Evolutionary conservation across 2,329 filamentous ascomycete genomes (phyloP), one percentile per base, ranked within the genome.

Genomic region (Alternaria gansuensis): DNA sequence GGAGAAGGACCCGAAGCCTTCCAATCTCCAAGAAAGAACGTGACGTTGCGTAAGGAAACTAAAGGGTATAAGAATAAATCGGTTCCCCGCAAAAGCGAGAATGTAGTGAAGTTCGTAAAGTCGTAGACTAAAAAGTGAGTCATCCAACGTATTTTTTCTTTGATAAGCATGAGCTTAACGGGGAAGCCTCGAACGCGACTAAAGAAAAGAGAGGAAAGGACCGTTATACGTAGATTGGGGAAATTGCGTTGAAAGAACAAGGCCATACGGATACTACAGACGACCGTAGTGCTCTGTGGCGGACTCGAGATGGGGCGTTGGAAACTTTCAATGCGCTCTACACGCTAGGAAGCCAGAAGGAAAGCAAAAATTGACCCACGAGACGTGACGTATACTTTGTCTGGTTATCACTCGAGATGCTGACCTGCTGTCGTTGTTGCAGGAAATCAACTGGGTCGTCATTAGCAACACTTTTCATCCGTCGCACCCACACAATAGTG

Each of bases 371-470:
- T 14, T 77, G 71, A 8, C 77, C 77, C 7, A 80, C 75, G 43
- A 81, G 72, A 13, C 80, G 71, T n/a, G 78, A 78, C 1, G 78
- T 80, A 60, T 80, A 81, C 52, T 75, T 69, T 26, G 69, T 72
- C 59, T 80, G 76, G 56, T 78, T 78, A 34, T 73, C 69, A 28
- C 33, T 26, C 17, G 73, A 74, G 54, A 82, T 78, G 24, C 70
- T 71, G 46, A 81, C 73, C 37, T 71, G 67, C 37, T 76, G 72
- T 14, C 80, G 71, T 23, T 69, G 67, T 58, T 69, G 61, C 5
- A 82, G 68, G 57, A 79, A 80, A 24, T 78, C 71, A 13, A 71
- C 79, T 81, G 56, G 48, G 7, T 9, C 5, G 17, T 2, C 9
- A 3, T 72, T 58, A 72, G 70, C 40, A 48, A 21, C 21, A 14